phyloP scores from a whole-genome alignment of 2,329 filamentous ascomycete species.

The Aspergillus sp. region DNA sequence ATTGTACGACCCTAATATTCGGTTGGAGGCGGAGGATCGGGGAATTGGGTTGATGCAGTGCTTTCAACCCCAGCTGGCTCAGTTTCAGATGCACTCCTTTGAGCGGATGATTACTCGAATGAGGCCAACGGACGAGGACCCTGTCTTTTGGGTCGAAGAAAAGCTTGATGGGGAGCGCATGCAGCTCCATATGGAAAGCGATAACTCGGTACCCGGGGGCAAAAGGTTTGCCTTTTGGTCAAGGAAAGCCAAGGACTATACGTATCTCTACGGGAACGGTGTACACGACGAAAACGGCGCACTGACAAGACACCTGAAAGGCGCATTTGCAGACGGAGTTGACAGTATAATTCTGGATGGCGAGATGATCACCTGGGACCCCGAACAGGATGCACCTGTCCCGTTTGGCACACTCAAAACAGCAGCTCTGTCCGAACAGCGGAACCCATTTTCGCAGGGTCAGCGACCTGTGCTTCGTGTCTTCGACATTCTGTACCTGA shows the following conservation, averaged over 20 bases:
- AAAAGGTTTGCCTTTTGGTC: constrained; percentile 83
- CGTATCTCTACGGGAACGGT: constrained; percentile 77
- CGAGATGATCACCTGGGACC: constrained; percentile 98
- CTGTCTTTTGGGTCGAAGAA: constrained; percentile 92
- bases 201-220: constrained; percentile 58
- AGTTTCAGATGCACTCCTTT: constrained; percentile 78
- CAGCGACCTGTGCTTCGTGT: constrained; percentile 71
- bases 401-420: constrained; percentile 91
- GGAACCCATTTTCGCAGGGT: constrained; percentile 56
- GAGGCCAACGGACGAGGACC: constrained; percentile 58
- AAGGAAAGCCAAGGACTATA: constrained; percentile 91
- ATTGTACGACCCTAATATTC: constrained; percentile 61
- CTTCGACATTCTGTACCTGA: constrained; percentile 87
- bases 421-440: constrained; percentile 69
- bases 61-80: constrained; percentile 90
- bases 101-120: constrained; percentile 66
- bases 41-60: constrained; percentile 81
- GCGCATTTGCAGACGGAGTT: constrained; percentile 68
- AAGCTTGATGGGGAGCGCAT: constrained; percentile 95
- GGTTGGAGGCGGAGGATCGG: constrained; percentile 64
- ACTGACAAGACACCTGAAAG: constrained; percentile 67
- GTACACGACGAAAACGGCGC: constrained; percentile 66
- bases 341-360: constrained; percentile 86
- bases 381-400: constrained; percentile 70
- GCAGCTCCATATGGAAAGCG: constrained; percentile 83